Evolutionary conservation across 1,284 basidiomycete species (phyloP), one percentile per base, ranked within the genome.

Genomic region (Retiboletus fuscus): DNA sequence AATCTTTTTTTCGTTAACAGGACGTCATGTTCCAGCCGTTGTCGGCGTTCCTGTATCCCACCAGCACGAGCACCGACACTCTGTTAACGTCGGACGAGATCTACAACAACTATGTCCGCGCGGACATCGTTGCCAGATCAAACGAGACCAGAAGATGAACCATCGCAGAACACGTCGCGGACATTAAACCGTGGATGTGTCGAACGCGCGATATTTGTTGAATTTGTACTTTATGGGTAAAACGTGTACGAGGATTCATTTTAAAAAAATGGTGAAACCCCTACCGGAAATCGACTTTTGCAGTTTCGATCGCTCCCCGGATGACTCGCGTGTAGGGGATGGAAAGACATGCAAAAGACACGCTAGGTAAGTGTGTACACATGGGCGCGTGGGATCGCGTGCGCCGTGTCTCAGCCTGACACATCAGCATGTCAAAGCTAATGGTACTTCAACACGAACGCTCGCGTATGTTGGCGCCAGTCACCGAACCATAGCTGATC

Each of bases 71-170:
- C 78, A 87, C 75, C 74, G 82, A 91, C 75, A 89, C 87, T 1
- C 79, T 91, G 61, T 76, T 91, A 66, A 88, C 89, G 30, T 87
- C 87, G 28, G 87, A 87, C 64, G 89, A 91, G 78, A 74, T 91
- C 57, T 91, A 91, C 78, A 85, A 90, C 79, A 89, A 90, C 71
- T 91, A 88, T 73, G 87, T 90, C 55, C 84, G 86, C 60, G 84
- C 82, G 64, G 86, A 88, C 78, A 84, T 91, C 13, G 69, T 78
- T 24, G 24, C 64, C 28, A 66, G 72, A 60, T 62, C 62, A 8
- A 72, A 76, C 60, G 62, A 75, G 28, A 61, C 65, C 12, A 74
- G 63, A 11, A 69, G 68, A 28, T 79, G 64, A 77, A 41, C 34
- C 4, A 5, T 44, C 34, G 28, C 24, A 34, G 22, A 46, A 46